phyloP scores from a whole-genome alignment of 2,329 filamentous ascomycete species.

The Penicillium sp. region DNA sequence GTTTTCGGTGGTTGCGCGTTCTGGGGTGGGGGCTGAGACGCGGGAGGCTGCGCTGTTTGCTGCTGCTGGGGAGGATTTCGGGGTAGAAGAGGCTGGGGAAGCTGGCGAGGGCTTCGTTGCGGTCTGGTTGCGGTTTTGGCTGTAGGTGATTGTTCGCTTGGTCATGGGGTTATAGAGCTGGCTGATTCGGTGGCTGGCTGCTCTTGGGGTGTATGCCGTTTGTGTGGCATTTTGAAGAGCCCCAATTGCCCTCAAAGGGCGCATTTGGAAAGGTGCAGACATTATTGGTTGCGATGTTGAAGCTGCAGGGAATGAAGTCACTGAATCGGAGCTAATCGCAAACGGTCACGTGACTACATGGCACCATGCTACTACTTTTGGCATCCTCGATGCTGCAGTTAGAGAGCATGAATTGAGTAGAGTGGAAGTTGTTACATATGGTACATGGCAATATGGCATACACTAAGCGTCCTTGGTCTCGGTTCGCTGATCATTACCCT shows the following conservation, averaged over 20 bases:
- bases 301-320: conserved; percentile 11
- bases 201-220: conserved; percentile 14
- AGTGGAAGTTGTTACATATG: not conserved
- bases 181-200: not conserved
- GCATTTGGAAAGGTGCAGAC: conserved; percentile 24
- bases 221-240: conserved; percentile 15
- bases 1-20: conserved; percentile 36
- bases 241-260: conserved; percentile 23
- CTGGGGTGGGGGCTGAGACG: conserved; percentile 27
- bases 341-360: conserved; percentile 27
- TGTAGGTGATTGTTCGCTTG: conserved; percentile 20
- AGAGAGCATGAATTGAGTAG: not conserved
- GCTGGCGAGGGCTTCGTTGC: conserved; percentile 13
- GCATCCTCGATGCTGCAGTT: too few relatives aligned
- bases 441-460: not conserved
- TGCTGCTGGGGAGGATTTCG: conserved; percentile 14
- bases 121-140: conserved; percentile 14
- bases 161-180: conserved; percentile 10
- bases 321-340: not conserved
- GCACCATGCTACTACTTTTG: not conserved
- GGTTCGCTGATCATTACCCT: conserved; percentile 84
- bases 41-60: conserved; percentile 18
- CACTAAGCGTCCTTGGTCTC: conserved; percentile 67
- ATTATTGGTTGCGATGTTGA: conserved; percentile 16
- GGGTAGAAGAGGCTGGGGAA: not conserved